Percentiles rank a stretch among this genome's conserved stretches.
Conservation (phyloP, 75 land plant genomes). For the Picea sitchensis region DNA sequence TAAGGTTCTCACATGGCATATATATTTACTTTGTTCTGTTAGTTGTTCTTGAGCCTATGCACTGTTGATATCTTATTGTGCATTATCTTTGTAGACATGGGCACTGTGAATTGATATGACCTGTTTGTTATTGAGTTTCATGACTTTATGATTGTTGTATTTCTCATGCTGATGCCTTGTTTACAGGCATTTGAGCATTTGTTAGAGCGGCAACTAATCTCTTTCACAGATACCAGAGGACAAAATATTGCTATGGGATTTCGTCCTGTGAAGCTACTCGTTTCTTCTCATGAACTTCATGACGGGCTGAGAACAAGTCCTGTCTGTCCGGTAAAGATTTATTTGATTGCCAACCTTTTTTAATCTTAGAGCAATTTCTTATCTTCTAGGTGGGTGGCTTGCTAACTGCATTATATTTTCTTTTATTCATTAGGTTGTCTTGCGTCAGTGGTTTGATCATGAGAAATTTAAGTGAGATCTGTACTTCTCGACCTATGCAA, state of each 20-base stretch:
- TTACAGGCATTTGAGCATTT: slow-evolving; percentile 96
- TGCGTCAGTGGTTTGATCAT: slow-evolving; percentile 14
- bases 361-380: background rate
- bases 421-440: slow-evolving; percentile 2
- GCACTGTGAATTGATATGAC: background rate
- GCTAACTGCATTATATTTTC: background rate
- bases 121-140: background rate
- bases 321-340: slow-evolving; percentile 69
- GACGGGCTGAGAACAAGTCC: slow-evolving; percentile 66
- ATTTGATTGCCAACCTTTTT: background rate
- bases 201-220: slow-evolving; percentile 66
- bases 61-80: no score
- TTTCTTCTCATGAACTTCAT: slow-evolving; percentile 66
- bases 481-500: background rate
- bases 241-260: slow-evolving; percentile 54
- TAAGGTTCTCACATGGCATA: no score
- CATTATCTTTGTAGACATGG: no score
- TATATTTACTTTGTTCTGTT: no score
- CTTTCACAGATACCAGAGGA: slow-evolving; percentile 55
- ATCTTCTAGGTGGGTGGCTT: background rate
- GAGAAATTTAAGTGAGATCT: slow-evolving; percentile 12
- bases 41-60: no score
- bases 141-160: background rate
- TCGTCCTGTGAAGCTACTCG: slow-evolving; percentile 76
- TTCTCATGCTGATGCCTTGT: background rate